A percentile compares a stretch with the other conserved stretches of the same genome.
Evolutionary conservation across 2,329 filamentous ascomycete species (phyloP).

Genomic region (Claviceps capensis): DNA sequence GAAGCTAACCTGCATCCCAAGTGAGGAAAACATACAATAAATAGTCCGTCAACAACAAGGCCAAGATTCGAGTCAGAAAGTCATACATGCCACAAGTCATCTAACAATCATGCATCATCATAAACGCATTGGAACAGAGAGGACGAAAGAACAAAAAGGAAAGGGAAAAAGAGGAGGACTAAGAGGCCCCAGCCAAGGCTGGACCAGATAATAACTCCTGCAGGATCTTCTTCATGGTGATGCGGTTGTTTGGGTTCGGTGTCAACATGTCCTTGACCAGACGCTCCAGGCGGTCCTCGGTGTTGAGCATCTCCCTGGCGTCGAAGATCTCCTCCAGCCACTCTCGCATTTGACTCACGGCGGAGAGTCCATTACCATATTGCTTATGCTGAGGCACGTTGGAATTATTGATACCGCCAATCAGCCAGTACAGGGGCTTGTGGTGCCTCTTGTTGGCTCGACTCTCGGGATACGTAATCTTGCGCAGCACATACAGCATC

Average conservation of each 20-base stretch:
- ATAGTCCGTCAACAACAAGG: no score
- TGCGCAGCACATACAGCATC: constrained; percentile 44
- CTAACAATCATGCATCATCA: background rate
- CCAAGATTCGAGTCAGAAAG: background rate
- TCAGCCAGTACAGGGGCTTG: constrained; percentile 42
- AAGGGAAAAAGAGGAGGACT: background rate
- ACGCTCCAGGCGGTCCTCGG: constrained; percentile 34
- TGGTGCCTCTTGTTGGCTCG: constrained; percentile 33
- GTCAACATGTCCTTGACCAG: constrained; percentile 41
- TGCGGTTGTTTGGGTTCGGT: constrained; percentile 35
- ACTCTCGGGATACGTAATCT: constrained; percentile 40
- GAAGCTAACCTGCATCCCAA: no score
- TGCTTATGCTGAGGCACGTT: constrained; percentile 16
- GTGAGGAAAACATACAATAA: no score
- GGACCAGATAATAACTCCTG: constrained; percentile 26
- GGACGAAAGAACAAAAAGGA: background rate
- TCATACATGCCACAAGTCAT: background rate
- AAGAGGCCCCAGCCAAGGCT: background rate
- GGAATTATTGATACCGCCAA: constrained; percentile 38
- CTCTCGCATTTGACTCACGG: constrained; percentile 38
- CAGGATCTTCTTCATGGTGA: constrained; percentile 39
- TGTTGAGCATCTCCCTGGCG: constrained; percentile 31
- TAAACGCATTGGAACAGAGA: background rate
- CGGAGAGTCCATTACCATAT: constrained; percentile 24
- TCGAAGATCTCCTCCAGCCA: constrained; percentile 42